These are phyloP conservation scores for Taphrina populina DNA, from an alignment of 1,139 yeast species.

Conservation along the genomic window DNA sequence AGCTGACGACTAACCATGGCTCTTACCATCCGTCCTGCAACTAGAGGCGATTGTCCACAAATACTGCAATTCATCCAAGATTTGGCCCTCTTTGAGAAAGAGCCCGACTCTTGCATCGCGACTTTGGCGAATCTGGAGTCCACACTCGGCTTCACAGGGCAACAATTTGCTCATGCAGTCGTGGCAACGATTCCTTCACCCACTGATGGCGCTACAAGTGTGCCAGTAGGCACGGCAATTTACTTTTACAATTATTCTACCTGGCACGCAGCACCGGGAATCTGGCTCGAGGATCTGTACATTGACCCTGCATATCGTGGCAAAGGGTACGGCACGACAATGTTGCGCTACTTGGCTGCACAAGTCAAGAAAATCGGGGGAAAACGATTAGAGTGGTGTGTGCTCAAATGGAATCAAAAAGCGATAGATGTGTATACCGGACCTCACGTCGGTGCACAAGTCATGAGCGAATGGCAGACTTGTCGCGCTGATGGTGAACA, in stretches of 20 bases:
- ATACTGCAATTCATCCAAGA: slow-evolving; percentile 38
- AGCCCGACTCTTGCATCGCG: slow-evolving; percentile 38
- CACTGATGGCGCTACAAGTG: background rate
- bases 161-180: slow-evolving; percentile 37
- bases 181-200: slow-evolving; percentile 36
- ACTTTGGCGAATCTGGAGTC: slow-evolving; percentile 37
- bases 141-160: slow-evolving; percentile 38
- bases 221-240: slow-evolving; percentile 39
- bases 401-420: slow-evolving; percentile 40
- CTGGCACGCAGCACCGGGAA: slow-evolving; percentile 40
- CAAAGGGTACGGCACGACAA: slow-evolving; percentile 36
- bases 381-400: slow-evolving; percentile 40
- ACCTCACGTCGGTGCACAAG: slow-evolving; percentile 37
- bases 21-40: slow-evolving; percentile 27
- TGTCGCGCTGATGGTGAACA: slow-evolving; percentile 39
- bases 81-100: slow-evolving; percentile 39
- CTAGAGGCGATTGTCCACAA: slow-evolving; percentile 36
- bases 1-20: slow-evolving; percentile 12
- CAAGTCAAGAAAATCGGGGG: slow-evolving; percentile 39
- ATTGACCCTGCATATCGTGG: slow-evolving; percentile 39
- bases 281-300: slow-evolving; percentile 40
- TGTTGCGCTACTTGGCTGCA: slow-evolving; percentile 38
- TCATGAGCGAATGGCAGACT: slow-evolving; percentile 38
- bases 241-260: slow-evolving; percentile 40
- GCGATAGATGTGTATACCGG: slow-evolving; percentile 39